A percentile compares a stretch with the other conserved stretches of the same genome.
These are phyloP conservation scores for Anthracocystis walkeri DNA, from an alignment of 1,284 basidiomycete genomes.

Conservation along the genomic window DNA sequence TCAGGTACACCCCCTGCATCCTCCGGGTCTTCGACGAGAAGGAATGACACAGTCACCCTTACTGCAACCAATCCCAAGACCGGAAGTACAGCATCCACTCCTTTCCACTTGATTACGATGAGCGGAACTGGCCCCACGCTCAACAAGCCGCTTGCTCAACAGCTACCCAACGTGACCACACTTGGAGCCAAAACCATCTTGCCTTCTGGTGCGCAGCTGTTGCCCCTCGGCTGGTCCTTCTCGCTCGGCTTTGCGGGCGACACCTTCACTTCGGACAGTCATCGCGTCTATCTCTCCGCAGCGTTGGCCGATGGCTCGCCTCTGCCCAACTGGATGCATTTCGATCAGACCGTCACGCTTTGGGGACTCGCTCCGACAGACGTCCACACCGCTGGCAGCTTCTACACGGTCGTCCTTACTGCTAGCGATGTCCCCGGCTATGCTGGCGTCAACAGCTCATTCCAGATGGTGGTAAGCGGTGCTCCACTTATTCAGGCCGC, in stretches of 20 bases:
- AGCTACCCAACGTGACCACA: conserved; percentile 58
- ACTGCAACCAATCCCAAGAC: conserved; percentile 33
- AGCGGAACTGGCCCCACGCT: conserved; percentile 55
- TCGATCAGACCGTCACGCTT: conserved; percentile 79
- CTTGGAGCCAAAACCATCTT: conserved; percentile 59
- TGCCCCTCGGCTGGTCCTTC: conserved; percentile 88
- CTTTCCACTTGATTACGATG: conserved; percentile 54
- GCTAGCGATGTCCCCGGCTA: conserved; percentile 60
- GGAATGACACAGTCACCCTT: conserved; percentile 21
- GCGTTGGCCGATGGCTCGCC: conserved; percentile 77
- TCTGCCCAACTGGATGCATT: conserved; percentile 82
- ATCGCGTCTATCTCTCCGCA: conserved; percentile 77
- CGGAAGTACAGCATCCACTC: conserved; percentile 23
- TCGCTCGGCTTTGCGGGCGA: conserved; percentile 83
- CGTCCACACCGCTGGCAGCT: conserved; percentile 53
- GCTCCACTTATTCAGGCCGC: conserved; percentile 42
- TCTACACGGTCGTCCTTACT: conserved; percentile 58
- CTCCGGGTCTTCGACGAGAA: conserved; percentile 7
- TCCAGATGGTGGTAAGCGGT: conserved; percentile 57
- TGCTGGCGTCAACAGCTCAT: conserved; percentile 55
- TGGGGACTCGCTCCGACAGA: conserved; percentile 79
- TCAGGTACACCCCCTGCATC: conserved; percentile 50
- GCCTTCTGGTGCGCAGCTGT: conserved; percentile 73
- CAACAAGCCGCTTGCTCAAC: conserved; percentile 55
- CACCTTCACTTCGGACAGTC: conserved; percentile 74